Base-by-base conservation (phyloP, 352 stramenopile genomes). In the Globisporangium barbulae region DNA sequence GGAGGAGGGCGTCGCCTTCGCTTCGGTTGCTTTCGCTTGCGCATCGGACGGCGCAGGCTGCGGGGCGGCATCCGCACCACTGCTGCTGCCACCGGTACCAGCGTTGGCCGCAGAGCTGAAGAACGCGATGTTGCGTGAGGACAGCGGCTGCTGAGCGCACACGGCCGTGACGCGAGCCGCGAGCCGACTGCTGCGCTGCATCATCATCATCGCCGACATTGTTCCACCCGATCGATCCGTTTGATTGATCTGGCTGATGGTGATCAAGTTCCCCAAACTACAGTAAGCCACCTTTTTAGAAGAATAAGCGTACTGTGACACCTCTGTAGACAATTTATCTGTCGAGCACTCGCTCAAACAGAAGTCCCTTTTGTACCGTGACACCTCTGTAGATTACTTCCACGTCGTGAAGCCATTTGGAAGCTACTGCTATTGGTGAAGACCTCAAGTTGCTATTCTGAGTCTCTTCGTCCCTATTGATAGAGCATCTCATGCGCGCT, bases 181-280 rank as follows among this genome's bases (percentile, higher is more conserved):
- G 39, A 61, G 42, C n/a, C 25, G 39, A 21, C 39, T 10, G 17
- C 15, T 48, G 42, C 55, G 55, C 39, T 39, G 13, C 39, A 61
- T 53, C 30, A 25, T 35, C 31, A 19, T 57, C 50, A 12, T 31
- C 30, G 30, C 17, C 47, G 31, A n/a, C 47, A 9, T 53, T 28
- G 25, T 30, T 25, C 21, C 45, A 30, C 10, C 31, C 45, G 45
- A 15, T 25, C 21, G 7, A 28, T 50, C n/a, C 4, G 19, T 8
- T 44, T 15, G 19, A 22, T 55, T n/a, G 28, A 55, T 41, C 49
- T 41, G 48, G 30, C 41, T 56, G 52, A 58, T 58, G 52, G 52
- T 45, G 52, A 58, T 58, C 52, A 58, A 28, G 42, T 48, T 48
- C 15, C 42, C 1, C 7, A 8, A 22, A 10, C 4, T 48, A 48